Percentiles rank a stretch among this genome's conserved stretches.
These are phyloP conservation scores for Echinosphaeria canescens DNA, from an alignment of 2,329 filamentous ascomycete genomes.

Conservation along the genomic window DNA sequence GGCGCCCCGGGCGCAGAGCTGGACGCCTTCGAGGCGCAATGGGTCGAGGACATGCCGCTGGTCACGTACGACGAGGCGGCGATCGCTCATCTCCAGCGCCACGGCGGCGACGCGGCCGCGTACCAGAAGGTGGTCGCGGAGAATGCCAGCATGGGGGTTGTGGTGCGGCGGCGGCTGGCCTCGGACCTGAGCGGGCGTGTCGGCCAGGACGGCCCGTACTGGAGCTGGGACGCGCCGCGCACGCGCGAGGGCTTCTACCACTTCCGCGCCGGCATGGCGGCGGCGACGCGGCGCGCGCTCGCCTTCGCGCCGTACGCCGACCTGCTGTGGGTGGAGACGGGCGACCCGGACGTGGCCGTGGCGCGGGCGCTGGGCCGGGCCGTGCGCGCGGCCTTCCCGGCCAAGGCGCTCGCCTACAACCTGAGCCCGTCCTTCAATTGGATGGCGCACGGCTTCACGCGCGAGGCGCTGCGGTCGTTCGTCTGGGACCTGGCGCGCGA, in stretches of 20 bases:
- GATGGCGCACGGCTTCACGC: conserved; percentile 84
- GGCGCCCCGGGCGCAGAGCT: conserved; percentile 66
- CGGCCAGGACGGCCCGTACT: conserved; percentile 31
- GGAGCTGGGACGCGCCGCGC: conserved; percentile 79
- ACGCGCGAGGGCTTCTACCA: conserved; percentile 92
- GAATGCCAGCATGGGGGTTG: conserved; percentile 57
- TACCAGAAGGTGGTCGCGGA: conserved; percentile 41
- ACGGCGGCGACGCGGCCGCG: conserved; percentile 37
- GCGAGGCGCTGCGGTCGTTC: conserved; percentile 67
- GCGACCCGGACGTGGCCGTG: conserved; percentile 63
- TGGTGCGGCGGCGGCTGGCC: conserved; percentile 54
- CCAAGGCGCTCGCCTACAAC: conserved; percentile 89
- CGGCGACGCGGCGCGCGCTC: conserved; percentile 82
- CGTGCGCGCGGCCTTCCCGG: conserved; percentile 44
- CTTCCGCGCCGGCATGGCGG: conserved; percentile 62
- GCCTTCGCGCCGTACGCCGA: conserved; percentile 86
- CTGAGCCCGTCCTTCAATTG: conserved; percentile 95
- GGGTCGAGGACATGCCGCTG: conserved; percentile 72
- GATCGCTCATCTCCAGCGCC: conserved; percentile 45
- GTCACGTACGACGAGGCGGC: conserved; percentile 87
- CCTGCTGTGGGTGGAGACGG: conserved; percentile 93
- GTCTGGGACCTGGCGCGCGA: conserved; percentile 92
- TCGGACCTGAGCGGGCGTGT: conserved; percentile 39
- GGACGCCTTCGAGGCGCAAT: conserved; percentile 65
- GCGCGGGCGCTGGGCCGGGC: conserved; percentile 54